A percentile compares a stretch with the other conserved stretches of the same genome.
Evolutionary conservation across 805 yeast species (phyloP).

Genomic region (Myxozyma udenii): DNA sequence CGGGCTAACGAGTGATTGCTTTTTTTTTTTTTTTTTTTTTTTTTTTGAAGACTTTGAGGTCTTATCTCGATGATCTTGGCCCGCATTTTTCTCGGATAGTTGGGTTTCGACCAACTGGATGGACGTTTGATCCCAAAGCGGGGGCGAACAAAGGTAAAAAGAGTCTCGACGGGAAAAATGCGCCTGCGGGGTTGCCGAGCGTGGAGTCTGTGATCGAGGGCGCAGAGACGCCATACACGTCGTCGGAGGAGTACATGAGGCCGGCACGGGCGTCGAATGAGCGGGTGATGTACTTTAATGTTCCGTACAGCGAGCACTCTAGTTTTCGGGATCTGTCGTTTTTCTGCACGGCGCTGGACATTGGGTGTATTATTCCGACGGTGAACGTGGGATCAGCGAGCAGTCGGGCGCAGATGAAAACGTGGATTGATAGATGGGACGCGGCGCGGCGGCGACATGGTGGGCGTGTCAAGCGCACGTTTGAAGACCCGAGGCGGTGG

Average conservation of each 20-base stretch:
- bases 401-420: slow-evolving; percentile 26
- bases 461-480: slow-evolving; percentile 1
- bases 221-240: slow-evolving; percentile 6
- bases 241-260: slow-evolving; percentile 12
- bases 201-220: slow-evolving; percentile 10
- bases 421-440: slow-evolving; percentile 29
- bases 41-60: slow-evolving; percentile 38
- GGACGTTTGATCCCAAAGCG: slow-evolving; percentile 54
- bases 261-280: slow-evolving; percentile 32
- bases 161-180: no score
- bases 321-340: slow-evolving; percentile 75
- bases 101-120: slow-evolving; percentile 71
- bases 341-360: slow-evolving; percentile 55
- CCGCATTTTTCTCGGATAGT: slow-evolving; percentile 59
- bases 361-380: slow-evolving; percentile 67
- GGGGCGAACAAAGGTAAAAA: slow-evolving; percentile 17
- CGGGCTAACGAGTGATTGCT: no score
- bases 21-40: not conserved
- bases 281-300: slow-evolving; percentile 31
- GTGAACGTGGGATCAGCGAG: slow-evolving; percentile 44
- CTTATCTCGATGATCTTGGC: slow-evolving; percentile 50
- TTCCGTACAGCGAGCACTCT: slow-evolving; percentile 94
- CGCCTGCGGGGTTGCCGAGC: no score
- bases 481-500: slow-evolving; percentile 12
- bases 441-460: slow-evolving; percentile 12